Base-by-base conservation (phyloP, 106 monocot species). In the Dendrobium nobile region DNA sequence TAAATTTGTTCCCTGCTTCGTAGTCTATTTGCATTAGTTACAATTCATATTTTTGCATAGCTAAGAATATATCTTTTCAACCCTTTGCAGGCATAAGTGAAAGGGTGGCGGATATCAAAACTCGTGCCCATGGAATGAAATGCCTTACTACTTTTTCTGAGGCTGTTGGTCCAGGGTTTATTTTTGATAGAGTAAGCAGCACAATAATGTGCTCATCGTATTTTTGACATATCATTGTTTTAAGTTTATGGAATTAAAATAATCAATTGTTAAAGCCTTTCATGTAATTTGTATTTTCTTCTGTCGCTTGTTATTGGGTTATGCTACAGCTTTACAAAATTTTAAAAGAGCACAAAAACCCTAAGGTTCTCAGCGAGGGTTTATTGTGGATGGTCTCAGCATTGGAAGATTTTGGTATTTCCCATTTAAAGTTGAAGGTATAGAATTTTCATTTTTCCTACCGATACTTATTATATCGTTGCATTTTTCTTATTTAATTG, bases 341-440 rank as follows among this genome's bases (percentile, higher is more conserved):
- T 51, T 93, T 99, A 95, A 99, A 91, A 77, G 99, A 95, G 72
- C 99, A 99, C 83, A 95, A 95, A 80, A 99, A 99, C 74, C 99
- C 99, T 20, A 99, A 99, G 79, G 99, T 99, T 75, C 93, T 99
- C 19, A 99, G 95, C 82, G 99, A 99, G 86, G 99, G 99, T 79
- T 83, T 99, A 81, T 78, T 88, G 1, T 99, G 99, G 99, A 99
- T 99, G 88, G 95, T 99, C 31, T 91, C 99, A 79, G 99, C 99
- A 54, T 87, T 95, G 17, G 99, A 99, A 47, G 99, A 99, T 86
- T 99, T 99, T 89, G 95, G 99, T 72, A 79, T 95, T 85, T 88
- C 95, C 41, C 89, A 93, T 86, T 17, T 99, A 80, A 99, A 95
- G 78, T 54, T 99, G 58, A 99, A 99, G 95, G 99, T 95, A 70